Evolutionary conservation across 192 early-diverging fungal genomes (phyloP), one percentile per base, ranked within the genome.

Genomic region (Backusella australiensis): DNA sequence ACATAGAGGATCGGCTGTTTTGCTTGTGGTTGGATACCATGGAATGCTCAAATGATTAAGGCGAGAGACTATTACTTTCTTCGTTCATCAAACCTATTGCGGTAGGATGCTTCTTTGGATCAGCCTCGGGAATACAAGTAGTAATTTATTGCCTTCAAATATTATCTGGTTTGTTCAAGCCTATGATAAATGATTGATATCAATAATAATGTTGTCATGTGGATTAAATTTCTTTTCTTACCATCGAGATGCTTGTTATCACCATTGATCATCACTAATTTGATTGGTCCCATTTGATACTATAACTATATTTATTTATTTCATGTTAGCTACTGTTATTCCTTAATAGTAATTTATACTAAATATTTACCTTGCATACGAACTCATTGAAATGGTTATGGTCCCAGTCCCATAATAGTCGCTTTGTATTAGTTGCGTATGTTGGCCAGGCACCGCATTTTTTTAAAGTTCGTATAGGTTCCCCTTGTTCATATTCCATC

Each of bases 21-120:
- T 53, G 49, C 21, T 53, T 53, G 49, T n/a, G 49, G 1, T 11
- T n/a, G 49, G 52, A n/a, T 53, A 53, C 21, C 21, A 53, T 52
- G 42, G 71, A 59, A n/a, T 49, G 49, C 39, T 73, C 71, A 11
- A 29, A 70, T 32, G 44, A 32, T 23, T 39, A 41, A 70, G 69
- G 41, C 26, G 9, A 12, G 2, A 8, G 17, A 3, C 3, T 36
- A 19, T 1, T 68, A 38, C 35, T 34, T n/a, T 34, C 3, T 29
- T 44, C 39, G 14, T 89, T 90, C 36, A 96, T 84, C 0, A 94
- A 78, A 67, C 94, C 93, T 69, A 93, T 79, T 0, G 94, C 93
- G 42, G 90, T 92, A 9, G 92, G 90, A 2, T 94, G 85, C 67
- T 91, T 89, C 53, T 85, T 87, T 12, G 91, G 87, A 79, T 95